Evolutionary conservation across 495 filamentous ascomycete genomes (phyloP), one percentile per base, ranked within the genome.

Genomic region (Hypomontagnella submonticulosa): DNA sequence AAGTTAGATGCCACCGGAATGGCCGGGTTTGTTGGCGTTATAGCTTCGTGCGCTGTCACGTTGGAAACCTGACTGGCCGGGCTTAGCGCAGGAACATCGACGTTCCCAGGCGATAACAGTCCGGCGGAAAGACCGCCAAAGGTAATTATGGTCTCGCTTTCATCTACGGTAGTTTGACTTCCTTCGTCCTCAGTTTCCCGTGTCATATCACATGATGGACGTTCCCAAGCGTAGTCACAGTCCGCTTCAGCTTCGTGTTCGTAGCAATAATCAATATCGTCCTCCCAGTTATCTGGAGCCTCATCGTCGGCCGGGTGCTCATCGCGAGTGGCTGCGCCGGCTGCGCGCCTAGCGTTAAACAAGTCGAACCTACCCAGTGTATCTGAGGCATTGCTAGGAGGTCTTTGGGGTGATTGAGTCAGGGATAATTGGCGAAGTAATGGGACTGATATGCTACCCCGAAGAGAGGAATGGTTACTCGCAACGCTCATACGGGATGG

Each of bases 231-330:
- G 63, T 93, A 97, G 66, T 97, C 87, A 71, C 90, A 97, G 67
- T 92, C 87, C 1, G 92, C 92, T 74, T 97, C 94, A 6, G 90
- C 92, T 44, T 89, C 92, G 74, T 95, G 87, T 63, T 97, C 91
- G 70, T 97, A 98, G 73, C 89, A 95, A 74, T 90, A 97, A 73
- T 97, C 93, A 67, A 98, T 94, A 67, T 93, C 92, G 41, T 93
- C 91, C 69, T 98, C 94, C 94, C 94, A 98, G 16, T 83, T 89
- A 42, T 87, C 84, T 36, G 71, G 69, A 5, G 55, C 20, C 6
- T 69, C 23, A 3, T 66, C 56, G n/a, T 87, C 85, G 20, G 84
- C 71, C 4, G 71, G 58, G 6, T 73, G 72, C 48, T 75, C 61
- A 12, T 80, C 71, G 3, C 70, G 72, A 32, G 73, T 12, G 6